Percentiles rank a stretch among this genome's conserved stretches.
Evolutionary conservation across 2,329 filamentous ascomycete genomes (phyloP).

Genomic region (Colletotrichum agaves): DNA sequence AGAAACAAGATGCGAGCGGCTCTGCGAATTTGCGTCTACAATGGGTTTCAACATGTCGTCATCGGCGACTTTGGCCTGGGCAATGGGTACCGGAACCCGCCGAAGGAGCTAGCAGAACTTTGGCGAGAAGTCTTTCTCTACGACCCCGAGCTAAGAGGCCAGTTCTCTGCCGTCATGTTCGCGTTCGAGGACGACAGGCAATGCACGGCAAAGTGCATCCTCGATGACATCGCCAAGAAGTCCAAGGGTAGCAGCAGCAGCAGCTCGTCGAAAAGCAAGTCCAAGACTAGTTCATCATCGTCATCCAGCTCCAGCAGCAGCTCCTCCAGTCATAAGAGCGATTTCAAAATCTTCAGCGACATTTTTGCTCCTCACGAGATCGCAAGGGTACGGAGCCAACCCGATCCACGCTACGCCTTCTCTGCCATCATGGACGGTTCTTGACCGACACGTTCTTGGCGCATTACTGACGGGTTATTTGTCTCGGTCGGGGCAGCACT

Average conservation of each 20-base stretch:
- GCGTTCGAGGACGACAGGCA: constrained; percentile 69
- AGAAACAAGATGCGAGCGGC: constrained; percentile 78
- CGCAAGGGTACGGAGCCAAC: constrained; percentile 59
- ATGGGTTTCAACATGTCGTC: constrained; percentile 66
- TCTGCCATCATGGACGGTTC: constrained; percentile 38
- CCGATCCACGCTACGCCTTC: constrained; percentile 63
- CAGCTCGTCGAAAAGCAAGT: constrained; percentile 47
- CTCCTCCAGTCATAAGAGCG: constrained; percentile 46
- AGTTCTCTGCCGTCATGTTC: constrained; percentile 71
- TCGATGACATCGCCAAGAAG: constrained; percentile 67
- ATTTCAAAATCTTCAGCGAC: constrained; percentile 64
- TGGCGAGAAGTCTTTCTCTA: constrained; percentile 74
- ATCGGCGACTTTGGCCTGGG: constrained; percentile 74
- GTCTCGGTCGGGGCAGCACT: constrained; percentile 22
- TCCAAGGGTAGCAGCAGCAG: constrained; percentile 42
- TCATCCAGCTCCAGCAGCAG: constrained; percentile 44
- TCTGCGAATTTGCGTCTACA: constrained; percentile 74
- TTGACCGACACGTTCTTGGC: constrained; percentile 25
- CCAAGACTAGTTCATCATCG: constrained; percentile 44
- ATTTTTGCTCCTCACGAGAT: constrained; percentile 64
- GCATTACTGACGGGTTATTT: constrained; percentile 4
- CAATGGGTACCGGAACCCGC: constrained; percentile 72
- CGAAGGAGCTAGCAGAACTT: constrained; percentile 71
- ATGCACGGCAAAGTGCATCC: constrained; percentile 63
- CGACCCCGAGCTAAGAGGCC: constrained; percentile 70